These are phyloP conservation scores for Diddensiella caesifluorescens DNA, from an alignment of 805 yeast genomes.

Conservation along the genomic window DNA sequence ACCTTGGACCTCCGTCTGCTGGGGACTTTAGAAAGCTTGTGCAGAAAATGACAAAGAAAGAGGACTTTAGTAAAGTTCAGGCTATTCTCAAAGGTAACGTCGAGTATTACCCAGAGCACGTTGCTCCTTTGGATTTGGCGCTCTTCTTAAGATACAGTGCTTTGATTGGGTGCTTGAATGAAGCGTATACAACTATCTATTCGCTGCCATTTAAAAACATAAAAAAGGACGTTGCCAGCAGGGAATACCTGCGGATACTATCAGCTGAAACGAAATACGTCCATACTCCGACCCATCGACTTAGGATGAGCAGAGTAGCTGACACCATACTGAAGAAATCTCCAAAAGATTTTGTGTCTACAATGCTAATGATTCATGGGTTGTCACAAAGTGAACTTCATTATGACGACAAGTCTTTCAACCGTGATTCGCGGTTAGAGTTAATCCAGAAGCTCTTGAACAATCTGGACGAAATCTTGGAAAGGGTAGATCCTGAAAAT, in stretches of 20 bases:
- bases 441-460: neutral
- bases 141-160: slow-evolving; percentile 25
- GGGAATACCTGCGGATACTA: neutral
- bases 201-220: slow-evolving; percentile 5
- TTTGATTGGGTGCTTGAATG: slow-evolving; percentile 19
- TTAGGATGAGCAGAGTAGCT: neutral
- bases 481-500: neutral
- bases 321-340: neutral
- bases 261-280: no score
- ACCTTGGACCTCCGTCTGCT: slow-evolving; percentile 25
- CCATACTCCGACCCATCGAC: neutral
- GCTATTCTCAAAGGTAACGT: slow-evolving; percentile 20
- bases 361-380: neutral
- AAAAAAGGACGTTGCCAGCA: neutral
- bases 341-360: neutral
- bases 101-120: slow-evolving; percentile 15
- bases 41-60: slow-evolving; percentile 16
- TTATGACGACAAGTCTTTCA: neutral
- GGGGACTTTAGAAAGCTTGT: slow-evolving; percentile 21
- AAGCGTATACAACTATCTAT: slow-evolving; percentile 9
- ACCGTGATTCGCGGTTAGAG: neutral
- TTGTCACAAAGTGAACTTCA: neutral
- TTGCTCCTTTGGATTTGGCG: slow-evolving; percentile 20
- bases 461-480: neutral
- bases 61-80: slow-evolving; percentile 19